Evolutionary conservation across 2,329 filamentous ascomycete genomes (phyloP), one percentile per base, ranked within the genome.

Genomic region (Microcyclospora pomicola): DNA sequence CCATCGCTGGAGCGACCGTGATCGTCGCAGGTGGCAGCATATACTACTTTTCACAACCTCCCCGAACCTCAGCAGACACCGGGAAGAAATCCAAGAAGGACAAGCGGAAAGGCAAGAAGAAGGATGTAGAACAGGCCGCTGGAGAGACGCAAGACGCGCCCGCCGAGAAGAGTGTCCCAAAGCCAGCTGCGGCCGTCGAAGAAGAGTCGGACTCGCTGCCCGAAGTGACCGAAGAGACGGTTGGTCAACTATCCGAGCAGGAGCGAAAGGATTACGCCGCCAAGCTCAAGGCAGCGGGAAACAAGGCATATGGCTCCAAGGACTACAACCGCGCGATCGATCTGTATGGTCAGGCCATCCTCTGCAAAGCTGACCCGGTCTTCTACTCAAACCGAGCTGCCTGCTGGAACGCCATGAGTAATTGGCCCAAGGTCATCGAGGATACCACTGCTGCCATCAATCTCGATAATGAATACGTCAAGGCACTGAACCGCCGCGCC

Each of bases 301-400:
- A 98, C 72, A 92, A 91, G 66, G 85, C 91, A 6, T 98, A 95
- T 56, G 86, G 85, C 43, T 77, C 79, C 50, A 96, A 95, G 67
- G 82, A 93, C 55, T 95, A 95, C 66, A 80, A 85, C 64, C 78
- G 76, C 53, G 91, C 91, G 49, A 98, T 98, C 58, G 82, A 87
- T 4, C 77, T 98, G 28, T 98, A 98, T 66, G 83, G 83, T 49
- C 84, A 93, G 67, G 91, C 91, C 36, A 93, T 98, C 53, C 68
- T 96, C 36, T 96, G 91, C 80, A 93, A 91, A 67, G 81, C 87
- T 41, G 91, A 98, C 56, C 86, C 91, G 27, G 87, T 98, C 60
- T 98, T 91, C 72, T 98, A 92, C 73, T 96, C 91, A 47, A 98
- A 98, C 72, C 82, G 91, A 52, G 91, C 91, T 41, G 91, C 91